Percentiles rank a stretch among this genome's conserved stretches.
Evolutionary conservation across 352 stramenopile genomes (phyloP).

Genomic region (Globisporangium spiculum): DNA sequence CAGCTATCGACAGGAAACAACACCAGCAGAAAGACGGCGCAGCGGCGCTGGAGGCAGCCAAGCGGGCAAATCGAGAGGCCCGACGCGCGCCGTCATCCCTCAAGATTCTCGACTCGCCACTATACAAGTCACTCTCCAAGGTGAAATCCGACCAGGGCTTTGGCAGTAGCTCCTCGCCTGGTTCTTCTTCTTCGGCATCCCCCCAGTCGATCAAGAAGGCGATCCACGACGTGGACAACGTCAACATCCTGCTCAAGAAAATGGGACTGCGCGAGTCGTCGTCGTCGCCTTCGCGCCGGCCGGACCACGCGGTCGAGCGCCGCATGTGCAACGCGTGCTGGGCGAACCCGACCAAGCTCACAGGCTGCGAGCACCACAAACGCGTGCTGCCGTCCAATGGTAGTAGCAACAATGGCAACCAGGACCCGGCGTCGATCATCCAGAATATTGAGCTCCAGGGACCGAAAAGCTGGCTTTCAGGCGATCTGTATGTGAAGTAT

Average conservation of each 20-base stretch:
- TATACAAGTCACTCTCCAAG: constrained; percentile 74
- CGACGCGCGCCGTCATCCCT: constrained; percentile 27
- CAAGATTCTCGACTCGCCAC: constrained; percentile 67
- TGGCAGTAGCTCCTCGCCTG: neutral
- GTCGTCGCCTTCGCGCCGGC: constrained; percentile 29
- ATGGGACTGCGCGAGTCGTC: constrained; percentile 53
- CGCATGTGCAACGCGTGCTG: constrained; percentile 84
- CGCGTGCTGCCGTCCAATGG: constrained; percentile 28
- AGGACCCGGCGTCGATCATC: neutral
- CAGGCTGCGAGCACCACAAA: constrained; percentile 60
- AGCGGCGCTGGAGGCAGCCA: constrained; percentile 15
- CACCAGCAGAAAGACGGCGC: constrained; percentile 17
- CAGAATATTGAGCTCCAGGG: constrained; percentile 59
- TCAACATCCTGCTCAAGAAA: constrained; percentile 64
- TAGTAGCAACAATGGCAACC: constrained; percentile 16
- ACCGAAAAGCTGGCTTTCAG: constrained; percentile 74
- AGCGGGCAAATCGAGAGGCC: constrained; percentile 24
- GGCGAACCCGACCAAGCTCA: constrained; percentile 52
- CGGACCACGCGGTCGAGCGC: constrained; percentile 69
- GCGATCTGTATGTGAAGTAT: constrained; percentile 81
- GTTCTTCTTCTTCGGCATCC: neutral
- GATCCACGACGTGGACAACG: constrained; percentile 69
- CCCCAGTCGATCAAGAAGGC: constrained; percentile 51
- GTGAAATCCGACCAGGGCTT: constrained; percentile 34
- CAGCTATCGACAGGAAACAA: constrained; percentile 32